Evolutionary conservation across 331 rosid species (phyloP), one percentile per base, ranked within the genome.

Genomic region (Dryas integrifolia): DNA sequence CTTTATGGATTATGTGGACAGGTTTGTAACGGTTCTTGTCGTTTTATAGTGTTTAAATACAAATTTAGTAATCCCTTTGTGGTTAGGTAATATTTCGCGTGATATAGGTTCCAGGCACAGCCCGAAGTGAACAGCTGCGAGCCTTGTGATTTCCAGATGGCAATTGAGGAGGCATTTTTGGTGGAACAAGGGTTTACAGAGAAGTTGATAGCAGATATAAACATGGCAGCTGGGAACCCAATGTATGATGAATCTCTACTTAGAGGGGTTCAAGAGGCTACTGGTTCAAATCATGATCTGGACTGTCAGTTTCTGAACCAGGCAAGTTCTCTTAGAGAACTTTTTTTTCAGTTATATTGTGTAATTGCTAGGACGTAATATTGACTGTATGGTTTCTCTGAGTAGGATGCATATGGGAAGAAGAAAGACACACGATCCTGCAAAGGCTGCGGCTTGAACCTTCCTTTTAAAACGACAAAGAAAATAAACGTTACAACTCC

Each of bases 141-240:
- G 65, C 81, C 90, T 35, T 82, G 81, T 72, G 94, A 90, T 49
- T 90, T 92, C 79, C 92, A 87, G 85, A 85, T 83, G 88, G 98
- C 99, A 48, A 75, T 90, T 67, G 99, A 95, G 84, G 99, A 95
- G 81, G 99, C 96, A 38, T 88, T 92, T 84, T 82, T 95, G 88
- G 98, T 95, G 47, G 99, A 95, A 65, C 88, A 84, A 77, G 99
- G 99, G 26, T 92, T 82, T 84, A 87, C 89, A 0, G 99, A 95
- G 92, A 95, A 87, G 88, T 81, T 95, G 90, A 77, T 86, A 40
- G 87, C 89, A 14, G 99, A 95, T 83, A 95, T 95, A 83, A 92
- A 88, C 77, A 77, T 88, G 86, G 99, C 99, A 41, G 98, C 93
- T 68, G 88, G 92, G 41, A 90, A 79, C 82, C 76, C 83, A 75